Conservation (phyloP, 768 basidiomycete species). For the Stropharia rugosoannulata region DNA sequence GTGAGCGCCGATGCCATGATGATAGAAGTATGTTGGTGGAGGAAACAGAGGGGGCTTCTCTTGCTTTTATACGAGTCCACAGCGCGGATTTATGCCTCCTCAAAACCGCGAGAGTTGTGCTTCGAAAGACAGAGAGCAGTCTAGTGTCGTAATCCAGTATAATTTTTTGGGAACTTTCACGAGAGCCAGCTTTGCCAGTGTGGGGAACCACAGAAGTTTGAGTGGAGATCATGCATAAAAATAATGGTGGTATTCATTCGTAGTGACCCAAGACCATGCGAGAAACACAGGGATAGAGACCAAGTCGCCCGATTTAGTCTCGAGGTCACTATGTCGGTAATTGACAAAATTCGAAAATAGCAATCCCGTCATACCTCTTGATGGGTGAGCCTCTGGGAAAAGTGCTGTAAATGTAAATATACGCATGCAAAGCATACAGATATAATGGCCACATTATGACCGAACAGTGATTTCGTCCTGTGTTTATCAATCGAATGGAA, state of each 20-base stretch:
- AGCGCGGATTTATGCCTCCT: slow-evolving; percentile 14
- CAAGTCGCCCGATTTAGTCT: not conserved
- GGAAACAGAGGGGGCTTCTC: slow-evolving; percentile 8
- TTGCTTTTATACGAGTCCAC: slow-evolving; percentile 8
- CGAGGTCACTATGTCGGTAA: slow-evolving; percentile 5
- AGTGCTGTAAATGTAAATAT: slow-evolving; percentile 9
- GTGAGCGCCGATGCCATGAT: slow-evolving; percentile 16
- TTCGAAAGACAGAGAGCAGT: slow-evolving; percentile 9
- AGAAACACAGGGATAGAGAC: slow-evolving; percentile 2
- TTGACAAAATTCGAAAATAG: slow-evolving; percentile 1
- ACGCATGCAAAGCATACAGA: not conserved
- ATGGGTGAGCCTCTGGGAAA: not conserved
- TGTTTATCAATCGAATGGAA: not conserved
- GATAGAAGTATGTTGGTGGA: not conserved
- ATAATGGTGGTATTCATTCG: not conserved
- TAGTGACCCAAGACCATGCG: not conserved
- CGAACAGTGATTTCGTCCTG: slow-evolving; percentile 1
- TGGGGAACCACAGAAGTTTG: slow-evolving; percentile 9
- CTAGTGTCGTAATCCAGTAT: slow-evolving; percentile 10
- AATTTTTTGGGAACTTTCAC: slow-evolving; percentile 13
- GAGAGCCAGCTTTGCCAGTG: slow-evolving; percentile 12
- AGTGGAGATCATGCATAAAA: slow-evolving; percentile 6
- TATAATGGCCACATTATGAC: not conserved
- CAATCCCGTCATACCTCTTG: slow-evolving; percentile 1
- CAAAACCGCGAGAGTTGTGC: not conserved